Percentiles rank a stretch among this genome's conserved stretches.
These are phyloP conservation scores for Clavaria fumosa DNA, from an alignment of 768 basidiomycete genomes.

Conservation along the genomic window DNA sequence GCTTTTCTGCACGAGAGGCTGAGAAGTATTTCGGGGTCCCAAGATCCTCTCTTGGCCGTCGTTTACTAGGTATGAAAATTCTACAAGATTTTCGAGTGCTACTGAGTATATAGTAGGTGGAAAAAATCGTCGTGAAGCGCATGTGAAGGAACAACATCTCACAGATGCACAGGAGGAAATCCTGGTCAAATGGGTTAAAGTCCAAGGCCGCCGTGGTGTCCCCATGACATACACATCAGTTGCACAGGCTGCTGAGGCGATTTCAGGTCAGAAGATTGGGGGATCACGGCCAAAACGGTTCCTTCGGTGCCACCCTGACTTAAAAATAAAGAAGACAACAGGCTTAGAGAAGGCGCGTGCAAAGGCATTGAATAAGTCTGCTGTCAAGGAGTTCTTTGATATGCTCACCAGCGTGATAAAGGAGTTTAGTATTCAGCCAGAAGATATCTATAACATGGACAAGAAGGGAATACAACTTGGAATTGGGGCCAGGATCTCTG, in stretches of 20 bases:
- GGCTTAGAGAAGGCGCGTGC: conserved; percentile 16
- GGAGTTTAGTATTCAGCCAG: conserved; percentile 10
- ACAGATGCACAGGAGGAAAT: conserved; percentile 12
- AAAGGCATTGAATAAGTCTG: conserved; percentile 10
- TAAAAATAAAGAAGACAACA: conserved; percentile 4
- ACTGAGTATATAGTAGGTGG: too few species aligned
- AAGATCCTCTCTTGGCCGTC: conserved; percentile 3
- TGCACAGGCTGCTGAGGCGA: conserved; percentile 8
- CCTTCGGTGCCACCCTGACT: conserved; percentile 2
- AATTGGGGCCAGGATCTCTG: conserved; percentile 4
- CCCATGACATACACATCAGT: conserved; percentile 11
- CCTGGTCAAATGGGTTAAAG: conserved; percentile 15
- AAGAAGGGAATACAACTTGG: conserved; percentile 13
- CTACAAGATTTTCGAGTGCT: too few species aligned
- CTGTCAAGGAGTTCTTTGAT: conserved; percentile 12
- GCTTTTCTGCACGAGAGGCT: conserved; percentile 10
- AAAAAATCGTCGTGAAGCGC: too few species aligned
- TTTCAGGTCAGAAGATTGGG: conserved; percentile 8
- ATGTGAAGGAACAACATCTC: conserved; percentile 11
- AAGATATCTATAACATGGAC: conserved; percentile 21
- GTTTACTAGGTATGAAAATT: background rate
- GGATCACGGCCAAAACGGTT: conserved; percentile 3
- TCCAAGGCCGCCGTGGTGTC: conserved; percentile 10
- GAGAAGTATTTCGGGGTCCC: conserved; percentile 12
- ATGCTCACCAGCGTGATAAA: conserved; percentile 10